Evolutionary conservation across 2,329 filamentous ascomycete genomes (phyloP).

Genomic region (Fusarium nisikadoi): DNA sequence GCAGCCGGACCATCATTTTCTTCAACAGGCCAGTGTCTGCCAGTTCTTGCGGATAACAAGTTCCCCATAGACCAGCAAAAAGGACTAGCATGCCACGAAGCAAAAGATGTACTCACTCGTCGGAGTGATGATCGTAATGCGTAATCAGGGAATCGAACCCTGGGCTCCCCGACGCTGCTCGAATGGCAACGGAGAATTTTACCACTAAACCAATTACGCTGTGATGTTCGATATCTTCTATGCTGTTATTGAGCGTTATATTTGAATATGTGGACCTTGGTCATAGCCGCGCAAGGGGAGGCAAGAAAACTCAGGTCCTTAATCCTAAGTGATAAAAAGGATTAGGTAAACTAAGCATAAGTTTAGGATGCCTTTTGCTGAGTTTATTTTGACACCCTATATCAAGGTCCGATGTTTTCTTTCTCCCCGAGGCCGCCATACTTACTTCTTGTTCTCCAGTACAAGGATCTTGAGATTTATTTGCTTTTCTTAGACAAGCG

Average conservation of each 20-base stretch:
- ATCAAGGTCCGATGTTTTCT: too few species aligned
- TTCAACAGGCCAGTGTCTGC: background rate
- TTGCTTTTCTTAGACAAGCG: background rate
- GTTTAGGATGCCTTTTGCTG: too few species aligned
- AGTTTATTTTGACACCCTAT: too few species aligned
- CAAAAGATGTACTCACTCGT: background rate
- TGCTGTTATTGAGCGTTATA: accelerated
- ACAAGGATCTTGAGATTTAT: conserved; percentile 14
- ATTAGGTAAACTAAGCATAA: too few species aligned
- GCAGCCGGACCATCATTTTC: background rate
- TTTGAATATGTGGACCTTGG: accelerated
- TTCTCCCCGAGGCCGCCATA: background rate
- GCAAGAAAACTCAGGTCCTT: too few species aligned
- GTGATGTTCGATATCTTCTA: background rate
- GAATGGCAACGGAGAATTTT: conserved; percentile 23
- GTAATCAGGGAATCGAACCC: conserved; percentile 36
- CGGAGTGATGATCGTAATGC: background rate
- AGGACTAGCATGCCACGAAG: background rate
- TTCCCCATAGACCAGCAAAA: background rate
- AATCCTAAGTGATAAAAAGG: too few species aligned
- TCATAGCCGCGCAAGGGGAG: too few species aligned
- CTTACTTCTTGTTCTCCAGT: background rate
- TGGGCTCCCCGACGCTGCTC: conserved; percentile 25
- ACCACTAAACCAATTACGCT: conserved; percentile 24
- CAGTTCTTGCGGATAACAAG: background rate